Conservation (phyloP, 306 rosid genomes). For the Quercus dentata region DNA sequence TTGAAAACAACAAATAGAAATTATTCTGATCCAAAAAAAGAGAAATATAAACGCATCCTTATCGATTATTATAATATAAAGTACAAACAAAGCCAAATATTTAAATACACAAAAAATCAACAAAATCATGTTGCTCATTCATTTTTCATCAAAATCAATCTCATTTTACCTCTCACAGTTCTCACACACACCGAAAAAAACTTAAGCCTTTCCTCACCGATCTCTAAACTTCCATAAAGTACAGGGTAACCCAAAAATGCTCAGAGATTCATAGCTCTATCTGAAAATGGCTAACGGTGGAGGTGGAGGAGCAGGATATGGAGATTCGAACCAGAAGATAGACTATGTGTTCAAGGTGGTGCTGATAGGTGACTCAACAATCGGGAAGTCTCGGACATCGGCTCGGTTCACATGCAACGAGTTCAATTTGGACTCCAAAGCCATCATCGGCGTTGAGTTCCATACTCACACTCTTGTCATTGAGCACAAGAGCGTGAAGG, state of each 20-base stretch:
- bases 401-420: slow-evolving; percentile 90
- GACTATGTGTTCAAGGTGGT: slow-evolving; percentile 98
- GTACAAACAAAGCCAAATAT: too few relatives aligned
- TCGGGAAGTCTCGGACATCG: slow-evolving; percentile 91
- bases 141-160: too few relatives aligned
- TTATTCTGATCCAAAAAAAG: too few relatives aligned
- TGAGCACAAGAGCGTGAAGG: slow-evolving; percentile 89
- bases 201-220: neutral
- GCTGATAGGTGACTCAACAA: slow-evolving; percentile 91
- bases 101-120: too few relatives aligned
- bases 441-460: slow-evolving; percentile 97
- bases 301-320: slow-evolving; percentile 59
- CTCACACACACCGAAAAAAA: neutral
- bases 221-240: neutral
- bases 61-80: too few relatives aligned
- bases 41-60: too few relatives aligned
- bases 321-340: slow-evolving; percentile 83
- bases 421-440: slow-evolving; percentile 95
- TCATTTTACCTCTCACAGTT: too few relatives aligned
- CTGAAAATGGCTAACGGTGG: slow-evolving; percentile 56
- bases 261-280: too few relatives aligned
- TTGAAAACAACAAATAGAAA: too few relatives aligned
- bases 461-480: slow-evolving; percentile 86
- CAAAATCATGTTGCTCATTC: too few relatives aligned
- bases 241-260: too few relatives aligned